Conservation (phyloP, 2,329 filamentous ascomycete genomes). For the Fusarium piperis region DNA sequence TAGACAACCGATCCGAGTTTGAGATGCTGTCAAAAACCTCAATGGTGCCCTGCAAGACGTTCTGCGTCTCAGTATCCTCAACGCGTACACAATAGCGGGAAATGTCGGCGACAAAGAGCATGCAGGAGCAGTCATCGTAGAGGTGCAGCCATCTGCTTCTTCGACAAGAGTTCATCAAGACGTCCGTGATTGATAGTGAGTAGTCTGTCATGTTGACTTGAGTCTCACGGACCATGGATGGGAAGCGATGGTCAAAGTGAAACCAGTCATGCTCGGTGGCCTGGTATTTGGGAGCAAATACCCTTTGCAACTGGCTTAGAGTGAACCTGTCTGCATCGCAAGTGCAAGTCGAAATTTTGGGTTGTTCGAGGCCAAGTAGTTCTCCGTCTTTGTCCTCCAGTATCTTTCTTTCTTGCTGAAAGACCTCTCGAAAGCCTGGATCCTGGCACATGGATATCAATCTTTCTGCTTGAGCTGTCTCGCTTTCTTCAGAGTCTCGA, state of each 20-base stretch:
- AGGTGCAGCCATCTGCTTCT: background rate
- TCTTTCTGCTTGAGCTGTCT: background rate
- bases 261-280: conserved; percentile 8
- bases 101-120: background rate
- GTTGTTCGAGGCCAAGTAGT: background rate
- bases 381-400: background rate
- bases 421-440: background rate
- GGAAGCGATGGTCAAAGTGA: background rate
- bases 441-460: background rate
- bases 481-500: background rate
- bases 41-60: background rate
- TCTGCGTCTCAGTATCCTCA: background rate
- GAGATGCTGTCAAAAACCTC: background rate
- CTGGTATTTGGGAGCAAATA: background rate
- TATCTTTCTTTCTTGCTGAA: background rate
- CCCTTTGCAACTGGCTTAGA: background rate
- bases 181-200: background rate
- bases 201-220: background rate
- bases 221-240: background rate
- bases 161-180: background rate
- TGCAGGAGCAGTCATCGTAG: background rate
- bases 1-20: background rate
- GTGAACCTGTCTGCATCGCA: background rate
- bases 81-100: background rate
- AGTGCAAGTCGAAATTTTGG: background rate